Percentiles rank a stretch among this genome's conserved stretches.
Evolutionary conservation across 2,329 filamentous ascomycete species (phyloP).

Genomic region (Epichloe festucae): DNA sequence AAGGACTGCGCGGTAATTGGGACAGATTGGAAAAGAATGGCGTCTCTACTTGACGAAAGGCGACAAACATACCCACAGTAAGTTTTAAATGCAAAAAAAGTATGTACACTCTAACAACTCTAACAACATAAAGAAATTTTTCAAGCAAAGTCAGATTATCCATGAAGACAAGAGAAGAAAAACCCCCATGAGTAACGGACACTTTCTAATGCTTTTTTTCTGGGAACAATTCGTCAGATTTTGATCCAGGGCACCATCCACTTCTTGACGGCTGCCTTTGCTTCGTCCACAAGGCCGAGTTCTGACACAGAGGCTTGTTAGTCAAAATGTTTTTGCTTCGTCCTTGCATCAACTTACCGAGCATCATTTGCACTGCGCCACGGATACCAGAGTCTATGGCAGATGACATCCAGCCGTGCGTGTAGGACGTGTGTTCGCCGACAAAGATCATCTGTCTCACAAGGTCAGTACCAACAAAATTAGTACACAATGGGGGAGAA

Average conservation of each 20-base stretch:
- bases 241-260: slow-evolving; percentile 59
- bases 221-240: not conserved
- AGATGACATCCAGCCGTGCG: slow-evolving; percentile 57
- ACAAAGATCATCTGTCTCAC: slow-evolving; percentile 46
- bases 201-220: too few relatives aligned
- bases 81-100: not conserved
- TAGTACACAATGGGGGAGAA: not conserved
- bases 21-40: too few relatives aligned
- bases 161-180: not conserved
- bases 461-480: not conserved
- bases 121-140: not conserved
- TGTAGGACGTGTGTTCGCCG: slow-evolving; percentile 58
- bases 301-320: slow-evolving; percentile 17
- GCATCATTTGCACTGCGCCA: slow-evolving; percentile 49
- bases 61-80: too few relatives aligned
- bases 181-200: too few relatives aligned
- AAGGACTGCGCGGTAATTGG: not conserved
- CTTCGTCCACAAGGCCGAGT: slow-evolving; percentile 55
- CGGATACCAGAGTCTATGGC: slow-evolving; percentile 56
- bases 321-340: not conserved
- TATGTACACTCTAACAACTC: not conserved
- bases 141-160: not conserved
- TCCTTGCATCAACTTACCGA: slow-evolving; percentile 20
- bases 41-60: too few relatives aligned
- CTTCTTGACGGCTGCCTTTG: slow-evolving; percentile 47